A percentile compares a stretch with the other conserved stretches of the same genome.
Conservation (phyloP, 805 yeast species). For the Nakazawaea wyomingensis region DNA sequence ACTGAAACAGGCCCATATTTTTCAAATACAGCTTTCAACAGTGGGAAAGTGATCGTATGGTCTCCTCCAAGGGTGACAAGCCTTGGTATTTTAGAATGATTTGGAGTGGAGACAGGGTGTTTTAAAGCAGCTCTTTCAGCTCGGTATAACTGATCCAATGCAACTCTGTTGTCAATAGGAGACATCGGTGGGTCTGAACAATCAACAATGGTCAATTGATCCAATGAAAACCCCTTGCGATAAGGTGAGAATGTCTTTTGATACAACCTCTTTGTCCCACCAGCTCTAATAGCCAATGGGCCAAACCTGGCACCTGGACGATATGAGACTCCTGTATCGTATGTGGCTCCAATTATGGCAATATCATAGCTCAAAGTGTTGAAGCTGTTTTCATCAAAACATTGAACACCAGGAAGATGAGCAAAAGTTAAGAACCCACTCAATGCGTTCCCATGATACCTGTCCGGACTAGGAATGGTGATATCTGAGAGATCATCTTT, state of each 20-base stretch:
- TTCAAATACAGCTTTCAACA: conserved; percentile 43
- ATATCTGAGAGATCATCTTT: conserved; percentile 32
- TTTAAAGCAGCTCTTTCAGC: conserved; percentile 40
- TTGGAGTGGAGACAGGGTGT: conserved; percentile 25
- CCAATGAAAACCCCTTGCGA: conserved; percentile 56
- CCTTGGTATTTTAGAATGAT: conserved; percentile 26
- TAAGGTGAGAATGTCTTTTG: conserved; percentile 37
- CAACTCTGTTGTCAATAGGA: conserved; percentile 62
- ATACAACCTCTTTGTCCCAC: conserved; percentile 39
- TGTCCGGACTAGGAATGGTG: conserved; percentile 8
- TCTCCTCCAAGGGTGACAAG: conserved; percentile 50
- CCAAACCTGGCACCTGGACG: conserved; percentile 60
- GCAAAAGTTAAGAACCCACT: conserved; percentile 49
- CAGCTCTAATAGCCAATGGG: conserved; percentile 47
- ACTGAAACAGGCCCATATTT: conserved; percentile 40
- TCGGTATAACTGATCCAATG: conserved; percentile 55
- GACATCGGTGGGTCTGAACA: conserved; percentile 68
- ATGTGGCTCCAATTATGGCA: conserved; percentile 56
- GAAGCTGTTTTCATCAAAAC: conserved; percentile 30
- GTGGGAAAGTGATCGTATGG: conserved; percentile 47
- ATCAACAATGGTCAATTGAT: conserved; percentile 50
- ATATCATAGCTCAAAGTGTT: conserved; percentile 30
- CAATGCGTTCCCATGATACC: conserved; percentile 21
- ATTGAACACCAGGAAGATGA: conserved; percentile 37
- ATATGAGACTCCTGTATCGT: conserved; percentile 51